These are phyloP conservation scores for Termitomyces sp. DNA, from an alignment of 768 basidiomycete genomes.

Conservation along the genomic window DNA sequence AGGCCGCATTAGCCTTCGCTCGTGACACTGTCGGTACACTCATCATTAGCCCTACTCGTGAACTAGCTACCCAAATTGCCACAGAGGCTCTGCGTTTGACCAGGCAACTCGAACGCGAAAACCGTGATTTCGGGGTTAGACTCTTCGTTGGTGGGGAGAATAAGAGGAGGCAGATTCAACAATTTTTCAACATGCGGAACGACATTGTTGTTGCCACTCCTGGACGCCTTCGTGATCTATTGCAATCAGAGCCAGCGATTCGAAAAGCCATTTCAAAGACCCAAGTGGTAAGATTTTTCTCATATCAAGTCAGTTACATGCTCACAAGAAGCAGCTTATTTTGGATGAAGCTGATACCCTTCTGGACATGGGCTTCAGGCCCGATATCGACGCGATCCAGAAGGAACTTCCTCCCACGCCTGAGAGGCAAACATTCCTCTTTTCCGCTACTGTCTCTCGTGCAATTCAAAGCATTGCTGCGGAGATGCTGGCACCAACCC, in stretches of 20 bases:
- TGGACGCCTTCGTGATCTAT: constrained; percentile 75
- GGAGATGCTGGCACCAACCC: constrained; percentile 49
- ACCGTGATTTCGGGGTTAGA: constrained; percentile 54
- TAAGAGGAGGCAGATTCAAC: constrained; percentile 59
- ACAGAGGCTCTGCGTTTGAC: constrained; percentile 70
- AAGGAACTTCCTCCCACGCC: constrained; percentile 54
- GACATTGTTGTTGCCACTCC: constrained; percentile 90
- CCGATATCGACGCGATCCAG: constrained; percentile 75
- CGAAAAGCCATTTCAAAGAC: constrained; percentile 45
- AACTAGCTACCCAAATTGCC: constrained; percentile 87
- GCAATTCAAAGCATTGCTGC: constrained; percentile 69
- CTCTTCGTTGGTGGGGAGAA: constrained; percentile 75
- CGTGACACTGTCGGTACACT: constrained; percentile 59
- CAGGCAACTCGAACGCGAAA: constrained; percentile 35
- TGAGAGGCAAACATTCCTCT: constrained; percentile 84
- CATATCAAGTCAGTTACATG: not conserved
- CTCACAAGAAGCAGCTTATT: constrained; percentile 52
- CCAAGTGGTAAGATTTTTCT: constrained; percentile 44
- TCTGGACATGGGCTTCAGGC: constrained; percentile 88
- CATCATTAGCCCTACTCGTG: constrained; percentile 86
- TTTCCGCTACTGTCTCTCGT: constrained; percentile 80
- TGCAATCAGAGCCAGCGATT: constrained; percentile 55
- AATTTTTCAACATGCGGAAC: constrained; percentile 56
- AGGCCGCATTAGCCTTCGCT: constrained; percentile 33
- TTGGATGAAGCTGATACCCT: constrained; percentile 92